A percentile compares a stretch with the other conserved stretches of the same genome.
Evolutionary conservation across 805 yeast species (phyloP).

Genomic region (Cyberlindnera americana): DNA sequence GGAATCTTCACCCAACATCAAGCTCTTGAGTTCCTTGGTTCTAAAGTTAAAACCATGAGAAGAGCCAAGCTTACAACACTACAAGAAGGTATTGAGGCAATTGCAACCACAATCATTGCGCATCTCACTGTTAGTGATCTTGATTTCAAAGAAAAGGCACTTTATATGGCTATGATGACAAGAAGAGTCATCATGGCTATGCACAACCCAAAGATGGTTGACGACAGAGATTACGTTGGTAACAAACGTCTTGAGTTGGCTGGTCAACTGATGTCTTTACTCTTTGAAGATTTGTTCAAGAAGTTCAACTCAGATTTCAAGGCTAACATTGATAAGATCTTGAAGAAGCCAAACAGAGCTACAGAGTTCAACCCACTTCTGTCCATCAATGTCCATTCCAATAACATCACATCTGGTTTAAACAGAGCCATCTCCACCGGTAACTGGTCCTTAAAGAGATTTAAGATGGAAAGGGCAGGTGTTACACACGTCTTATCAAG

Average conservation of each 20-base stretch:
- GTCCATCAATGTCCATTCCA: slow-evolving; percentile 86
- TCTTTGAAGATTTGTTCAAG: slow-evolving; percentile 95
- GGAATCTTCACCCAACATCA: slow-evolving; percentile 90
- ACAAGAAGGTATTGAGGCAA: slow-evolving; percentile 96
- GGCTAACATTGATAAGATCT: slow-evolving; percentile 87
- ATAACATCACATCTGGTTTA: slow-evolving; percentile 89
- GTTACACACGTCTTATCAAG: slow-evolving; percentile 95
- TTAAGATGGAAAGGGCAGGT: slow-evolving; percentile 99
- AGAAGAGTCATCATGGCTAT: slow-evolving; percentile 94
- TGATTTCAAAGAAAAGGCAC: slow-evolving; percentile 90
- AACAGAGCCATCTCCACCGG: slow-evolving; percentile 98
- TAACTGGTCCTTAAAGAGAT: slow-evolving; percentile 97
- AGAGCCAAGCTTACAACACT: slow-evolving; percentile 76
- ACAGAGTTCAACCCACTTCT: slow-evolving; percentile 92
- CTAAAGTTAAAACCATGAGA: slow-evolving; percentile 88
- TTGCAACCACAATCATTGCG: slow-evolving; percentile 94
- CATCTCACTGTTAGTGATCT: slow-evolving; percentile 82
- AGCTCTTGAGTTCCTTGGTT: slow-evolving; percentile 87
- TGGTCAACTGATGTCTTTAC: slow-evolving; percentile 91
- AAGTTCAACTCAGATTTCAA: slow-evolving; percentile 94
- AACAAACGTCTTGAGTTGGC: slow-evolving; percentile 96
- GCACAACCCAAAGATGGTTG: slow-evolving; percentile 93
- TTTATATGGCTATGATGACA: slow-evolving; percentile 94
- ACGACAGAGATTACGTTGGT: slow-evolving; percentile 98
- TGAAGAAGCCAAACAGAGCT: slow-evolving; percentile 91